Evolutionary conservation across 768 basidiomycete species (phyloP).

Genomic region (Baorangia bicolor): DNA sequence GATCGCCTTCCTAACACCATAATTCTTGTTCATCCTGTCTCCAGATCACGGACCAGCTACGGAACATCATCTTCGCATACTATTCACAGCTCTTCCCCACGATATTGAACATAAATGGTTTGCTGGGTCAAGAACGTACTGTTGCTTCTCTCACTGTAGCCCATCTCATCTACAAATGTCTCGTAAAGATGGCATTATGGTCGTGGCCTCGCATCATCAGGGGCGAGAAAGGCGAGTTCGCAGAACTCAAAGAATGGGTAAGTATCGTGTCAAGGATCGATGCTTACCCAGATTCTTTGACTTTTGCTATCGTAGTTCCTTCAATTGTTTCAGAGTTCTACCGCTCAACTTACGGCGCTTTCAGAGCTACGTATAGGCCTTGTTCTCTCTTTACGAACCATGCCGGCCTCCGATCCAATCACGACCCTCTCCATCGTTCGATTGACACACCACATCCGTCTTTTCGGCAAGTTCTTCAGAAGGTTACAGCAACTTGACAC

Average conservation of each 20-base stretch:
- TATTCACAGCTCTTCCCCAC: conserved; percentile 53
- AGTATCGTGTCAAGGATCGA: conserved; percentile 14
- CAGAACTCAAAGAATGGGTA: conserved; percentile 55
- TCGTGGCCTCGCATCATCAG: conserved; percentile 56
- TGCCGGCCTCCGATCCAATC: conserved; percentile 34
- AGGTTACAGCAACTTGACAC: conserved; percentile 63
- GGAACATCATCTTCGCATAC: conserved; percentile 54
- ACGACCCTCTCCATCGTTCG: conserved; percentile 49
- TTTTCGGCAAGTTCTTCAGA: conserved; percentile 81
- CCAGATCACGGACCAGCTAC: conserved; percentile 38
- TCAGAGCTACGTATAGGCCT: conserved; percentile 58
- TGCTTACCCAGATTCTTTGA: background rate
- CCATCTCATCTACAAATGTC: conserved; percentile 73
- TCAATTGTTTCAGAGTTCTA: conserved; percentile 60
- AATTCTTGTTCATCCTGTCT: background rate
- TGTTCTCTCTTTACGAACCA: conserved; percentile 41
- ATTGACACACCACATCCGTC: conserved; percentile 65
- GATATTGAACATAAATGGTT: conserved; percentile 31
- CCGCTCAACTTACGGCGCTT: conserved; percentile 53
- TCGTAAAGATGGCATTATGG: conserved; percentile 71
- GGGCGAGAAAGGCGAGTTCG: conserved; percentile 41
- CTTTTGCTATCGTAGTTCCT: conserved; percentile 44
- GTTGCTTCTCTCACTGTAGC: conserved; percentile 51
- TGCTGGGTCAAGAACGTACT: conserved; percentile 39
- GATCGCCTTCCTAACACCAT: background rate